phyloP scores from a whole-genome alignment of 352 stramenopile genomes.

The Thalassiosira mediterranea region DNA sequence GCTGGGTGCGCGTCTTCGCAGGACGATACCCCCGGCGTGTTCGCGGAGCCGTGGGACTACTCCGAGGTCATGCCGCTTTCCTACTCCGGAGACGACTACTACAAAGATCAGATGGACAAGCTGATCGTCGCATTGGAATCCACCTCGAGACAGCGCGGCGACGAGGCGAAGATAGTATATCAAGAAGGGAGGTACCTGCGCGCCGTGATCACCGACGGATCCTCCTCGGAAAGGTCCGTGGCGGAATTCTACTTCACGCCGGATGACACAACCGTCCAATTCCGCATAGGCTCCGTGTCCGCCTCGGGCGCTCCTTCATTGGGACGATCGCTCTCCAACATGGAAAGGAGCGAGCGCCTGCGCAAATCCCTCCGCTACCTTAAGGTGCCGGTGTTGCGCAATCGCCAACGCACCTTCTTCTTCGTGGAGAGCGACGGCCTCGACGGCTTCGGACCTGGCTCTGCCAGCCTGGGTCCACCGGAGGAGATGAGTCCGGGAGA shows the following conservation, averaged over 20 bases:
- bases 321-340: constrained; percentile 61
- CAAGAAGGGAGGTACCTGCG: constrained; percentile 69
- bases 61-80: constrained; percentile 22
- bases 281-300: constrained; percentile 53
- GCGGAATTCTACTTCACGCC: constrained; percentile 83
- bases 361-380: constrained; percentile 70
- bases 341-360: constrained; percentile 71
- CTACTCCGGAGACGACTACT: constrained; percentile 16
- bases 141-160: constrained; percentile 45
- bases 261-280: constrained; percentile 81
- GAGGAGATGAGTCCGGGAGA: constrained; percentile 64
- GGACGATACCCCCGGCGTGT: constrained; percentile 80
- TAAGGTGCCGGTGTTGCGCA: constrained; percentile 76
- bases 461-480: constrained; percentile 62
- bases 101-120: constrained; percentile 58
- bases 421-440: constrained; percentile 77
- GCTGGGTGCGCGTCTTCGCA: constrained; percentile 73
- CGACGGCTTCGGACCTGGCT: constrained; percentile 76
- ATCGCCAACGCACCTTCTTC: constrained; percentile 71
- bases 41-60: constrained; percentile 68
- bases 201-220: constrained; percentile 64
- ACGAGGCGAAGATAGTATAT: constrained; percentile 51
- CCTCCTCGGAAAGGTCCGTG: constrained; percentile 59
- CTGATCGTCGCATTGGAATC: constrained; percentile 61
- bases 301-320: constrained; percentile 2